Conservation (phyloP, 352 stramenopile genomes). For the Globisporangium spinosum region DNA sequence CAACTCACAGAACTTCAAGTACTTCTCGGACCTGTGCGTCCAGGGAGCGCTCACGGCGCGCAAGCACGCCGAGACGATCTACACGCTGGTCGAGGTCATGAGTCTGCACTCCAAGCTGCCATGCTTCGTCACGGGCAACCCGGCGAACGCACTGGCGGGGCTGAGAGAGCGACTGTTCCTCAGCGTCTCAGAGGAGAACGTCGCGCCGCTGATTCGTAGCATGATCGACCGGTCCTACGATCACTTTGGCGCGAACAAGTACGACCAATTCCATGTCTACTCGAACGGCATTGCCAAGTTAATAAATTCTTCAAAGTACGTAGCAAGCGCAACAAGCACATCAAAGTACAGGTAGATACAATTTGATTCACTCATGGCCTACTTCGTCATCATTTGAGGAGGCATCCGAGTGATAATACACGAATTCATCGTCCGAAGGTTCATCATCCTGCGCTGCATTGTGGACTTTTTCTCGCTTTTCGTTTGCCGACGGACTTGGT, state of each 20-base stretch:
- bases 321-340: neutral
- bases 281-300: conserved; percentile 90
- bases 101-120: conserved; percentile 79
- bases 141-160: conserved; percentile 31
- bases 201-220: conserved; percentile 67
- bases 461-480: neutral
- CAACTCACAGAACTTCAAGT: conserved; percentile 88
- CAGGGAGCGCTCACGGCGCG: conserved; percentile 90
- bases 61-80: conserved; percentile 92
- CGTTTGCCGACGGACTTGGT: neutral
- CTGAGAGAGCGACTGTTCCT: conserved; percentile 71
- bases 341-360: neutral
- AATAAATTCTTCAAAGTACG: conserved; percentile 27
- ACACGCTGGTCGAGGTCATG: conserved; percentile 94
- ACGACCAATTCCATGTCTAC: conserved; percentile 93
- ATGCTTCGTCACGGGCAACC: conserved; percentile 48
- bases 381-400: neutral
- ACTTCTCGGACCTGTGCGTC: conserved; percentile 93
- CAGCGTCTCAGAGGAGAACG: conserved; percentile 56
- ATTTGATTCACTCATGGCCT: neutral
- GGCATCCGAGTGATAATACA: conserved; percentile 1
- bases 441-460: neutral
- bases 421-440: conserved; percentile 1
- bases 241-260: conserved; percentile 95
- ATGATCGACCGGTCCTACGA: conserved; percentile 94